Base-by-base conservation (phyloP, 78 protist genomes). In the Trichosphaerium sp. region DNA sequence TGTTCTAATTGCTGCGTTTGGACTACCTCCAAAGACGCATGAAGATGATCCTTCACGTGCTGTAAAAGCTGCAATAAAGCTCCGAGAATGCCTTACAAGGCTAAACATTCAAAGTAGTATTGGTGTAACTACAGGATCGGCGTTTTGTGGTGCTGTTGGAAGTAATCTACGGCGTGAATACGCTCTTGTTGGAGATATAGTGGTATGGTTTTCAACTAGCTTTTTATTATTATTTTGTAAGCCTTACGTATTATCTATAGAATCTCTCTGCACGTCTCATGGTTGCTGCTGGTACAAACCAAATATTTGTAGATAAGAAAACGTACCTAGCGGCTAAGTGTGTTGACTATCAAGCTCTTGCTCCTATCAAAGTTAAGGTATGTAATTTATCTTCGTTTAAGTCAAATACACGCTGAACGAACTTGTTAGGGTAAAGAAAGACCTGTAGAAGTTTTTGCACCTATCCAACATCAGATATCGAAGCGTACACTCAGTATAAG, bases 101-200 rank as follows among this genome's bases (percentile, higher is more conserved):
- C 34, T 76, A 25, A 39, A 34, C 2, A 67, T 83, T 0, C 65
- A 59, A 8, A 32, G 55, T 3, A 35, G 76, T n/a, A 71, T 85
- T 42, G 90, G 90, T 35, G 78, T 85, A 8, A 85, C 90, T 34
- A 85, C 90, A 14, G 90, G 90, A 18, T 70, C 64, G 69, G 82
- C 73, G 37, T 85, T 85, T 37, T 69, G 83, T 54, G 90, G 90
- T 49, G 82, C 75, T 40, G 82, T 85, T 12, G 90, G 90, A 29
- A 35, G 68, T 6, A 60, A 64, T 37, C 68, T 55, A 15, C 71
- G 90, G n/a, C 38, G 90, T 40, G 90, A 85, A 18, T 85, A 73
- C 65, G 83, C 90, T 0, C 72, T 79, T 21, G 59, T 54, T 10
- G 59, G 59, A 12, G 59, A 54, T 10, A 54, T 54, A 6, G 59